Evolutionary conservation across 495 filamentous ascomycete species (phyloP).

Genomic region (Talaromyces thailandensis): DNA sequence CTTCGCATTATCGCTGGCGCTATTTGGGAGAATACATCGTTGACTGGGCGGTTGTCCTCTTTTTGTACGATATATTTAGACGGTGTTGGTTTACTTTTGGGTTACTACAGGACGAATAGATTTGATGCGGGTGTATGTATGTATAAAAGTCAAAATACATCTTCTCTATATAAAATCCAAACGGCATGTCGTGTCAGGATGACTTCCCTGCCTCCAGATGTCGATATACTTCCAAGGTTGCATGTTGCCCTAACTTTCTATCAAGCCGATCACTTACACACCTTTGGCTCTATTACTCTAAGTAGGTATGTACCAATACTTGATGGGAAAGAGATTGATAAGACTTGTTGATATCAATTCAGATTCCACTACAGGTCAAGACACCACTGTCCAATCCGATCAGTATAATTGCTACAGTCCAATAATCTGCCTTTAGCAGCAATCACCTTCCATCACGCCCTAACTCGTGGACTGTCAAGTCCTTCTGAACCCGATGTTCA

Average conservation of each 20-base stretch:
- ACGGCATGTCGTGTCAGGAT: no score
- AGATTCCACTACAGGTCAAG: neutral
- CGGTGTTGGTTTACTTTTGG: neutral
- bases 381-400: neutral
- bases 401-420: neutral
- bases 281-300: no score
- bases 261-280: no score
- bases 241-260: no score
- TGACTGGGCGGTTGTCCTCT: neutral
- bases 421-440: neutral
- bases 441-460: neutral
- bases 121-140: neutral
- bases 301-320: neutral
- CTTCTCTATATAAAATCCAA: neutral
- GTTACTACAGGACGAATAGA: neutral
- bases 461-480: neutral
- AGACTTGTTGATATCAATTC: neutral
- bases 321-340: neutral
- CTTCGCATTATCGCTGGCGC: neutral
- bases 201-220: no score
- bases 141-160: neutral
- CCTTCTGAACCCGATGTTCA: neutral
- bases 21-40: neutral
- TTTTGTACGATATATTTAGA: neutral
- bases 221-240: no score